A percentile compares a stretch with the other conserved stretches of the same genome.
Conservation (phyloP, 2,329 filamentous ascomycete species). For the Biscogniauxia mediterranea region DNA sequence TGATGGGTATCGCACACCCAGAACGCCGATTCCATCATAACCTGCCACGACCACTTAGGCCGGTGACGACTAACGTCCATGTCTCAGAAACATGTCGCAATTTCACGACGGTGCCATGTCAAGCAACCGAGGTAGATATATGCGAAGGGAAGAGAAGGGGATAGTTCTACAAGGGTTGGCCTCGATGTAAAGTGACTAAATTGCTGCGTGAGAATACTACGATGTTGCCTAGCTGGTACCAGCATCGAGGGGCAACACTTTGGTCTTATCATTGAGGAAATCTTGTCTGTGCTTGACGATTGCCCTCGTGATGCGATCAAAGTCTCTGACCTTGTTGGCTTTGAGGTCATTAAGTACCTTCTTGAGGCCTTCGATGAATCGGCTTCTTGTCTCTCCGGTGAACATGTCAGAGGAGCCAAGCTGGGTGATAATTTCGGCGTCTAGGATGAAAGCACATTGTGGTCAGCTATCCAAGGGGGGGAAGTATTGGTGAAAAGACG, state of each 20-base stretch:
- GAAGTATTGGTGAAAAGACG: constrained; percentile 31
- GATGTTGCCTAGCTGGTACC: constrained; percentile 35
- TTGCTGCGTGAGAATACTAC: constrained; percentile 28
- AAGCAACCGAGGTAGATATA: constrained; percentile 11
- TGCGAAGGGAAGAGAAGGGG: constrained; percentile 7
- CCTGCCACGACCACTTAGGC: constrained; percentile 10
- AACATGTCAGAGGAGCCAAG: constrained; percentile 66
- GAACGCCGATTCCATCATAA: constrained; percentile 16
- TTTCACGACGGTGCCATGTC: constrained; percentile 12
- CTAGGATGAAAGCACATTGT: constrained; percentile 45
- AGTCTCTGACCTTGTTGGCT: constrained; percentile 60
- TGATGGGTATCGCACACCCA: constrained; percentile 21
- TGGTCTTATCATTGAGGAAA: constrained; percentile 63
- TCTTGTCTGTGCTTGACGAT: constrained; percentile 66
- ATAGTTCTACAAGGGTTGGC: constrained; percentile 24
- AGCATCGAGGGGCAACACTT: constrained; percentile 58
- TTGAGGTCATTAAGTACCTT: constrained; percentile 60
- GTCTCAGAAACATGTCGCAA: constrained; percentile 9
- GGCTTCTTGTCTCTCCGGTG: constrained; percentile 57
- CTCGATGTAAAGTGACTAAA: constrained; percentile 5
- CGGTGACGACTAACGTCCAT: constrained; percentile 5
- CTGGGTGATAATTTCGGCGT: constrained; percentile 71
- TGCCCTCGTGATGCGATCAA: constrained; percentile 62
- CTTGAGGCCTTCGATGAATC: constrained; percentile 62
- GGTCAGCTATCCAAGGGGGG: constrained; percentile 50